Evolutionary conservation across 2,329 filamentous ascomycete genomes (phyloP).

Genomic region (Verticillium zaregamsianum): DNA sequence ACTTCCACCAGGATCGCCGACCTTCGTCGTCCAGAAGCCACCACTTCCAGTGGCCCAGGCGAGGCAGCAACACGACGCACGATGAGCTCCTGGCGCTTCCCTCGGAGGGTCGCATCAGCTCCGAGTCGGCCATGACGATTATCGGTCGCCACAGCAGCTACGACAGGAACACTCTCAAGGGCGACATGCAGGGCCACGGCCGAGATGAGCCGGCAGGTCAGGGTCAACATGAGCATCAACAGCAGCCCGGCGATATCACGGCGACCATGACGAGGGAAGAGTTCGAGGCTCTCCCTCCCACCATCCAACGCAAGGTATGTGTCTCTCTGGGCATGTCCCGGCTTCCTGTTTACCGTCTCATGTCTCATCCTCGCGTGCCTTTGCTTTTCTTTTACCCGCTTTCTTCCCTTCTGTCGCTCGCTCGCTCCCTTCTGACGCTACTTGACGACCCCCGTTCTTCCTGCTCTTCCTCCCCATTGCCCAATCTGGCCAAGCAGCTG

Average conservation of each 20-base stretch:
- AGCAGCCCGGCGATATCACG: neutral
- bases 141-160: neutral
- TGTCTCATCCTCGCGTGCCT: constrained; percentile 1
- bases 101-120: neutral
- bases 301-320: constrained; percentile 55
- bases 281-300: constrained; percentile 50
- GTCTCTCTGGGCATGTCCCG: neutral
- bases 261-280: constrained; percentile 30
- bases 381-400: constrained; percentile 9
- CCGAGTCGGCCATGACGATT: constrained; percentile 2
- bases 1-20: neutral
- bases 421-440: constrained; percentile 3
- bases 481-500: constrained; percentile 7
- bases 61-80: neutral
- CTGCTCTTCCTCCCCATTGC: constrained; percentile 38
- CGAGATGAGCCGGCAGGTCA: neutral
- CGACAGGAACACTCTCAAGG: neutral
- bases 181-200: neutral
- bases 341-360: neutral
- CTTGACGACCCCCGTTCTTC: neutral
- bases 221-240: neutral
- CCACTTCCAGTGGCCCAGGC: neutral
- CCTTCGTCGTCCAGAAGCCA: constrained; percentile 1
- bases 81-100: neutral
- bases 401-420: constrained; percentile 8